These are phyloP conservation scores for Paramecium caudatum DNA, from an alignment of 73 alveolate genomes.

Conservation along the genomic window DNA sequence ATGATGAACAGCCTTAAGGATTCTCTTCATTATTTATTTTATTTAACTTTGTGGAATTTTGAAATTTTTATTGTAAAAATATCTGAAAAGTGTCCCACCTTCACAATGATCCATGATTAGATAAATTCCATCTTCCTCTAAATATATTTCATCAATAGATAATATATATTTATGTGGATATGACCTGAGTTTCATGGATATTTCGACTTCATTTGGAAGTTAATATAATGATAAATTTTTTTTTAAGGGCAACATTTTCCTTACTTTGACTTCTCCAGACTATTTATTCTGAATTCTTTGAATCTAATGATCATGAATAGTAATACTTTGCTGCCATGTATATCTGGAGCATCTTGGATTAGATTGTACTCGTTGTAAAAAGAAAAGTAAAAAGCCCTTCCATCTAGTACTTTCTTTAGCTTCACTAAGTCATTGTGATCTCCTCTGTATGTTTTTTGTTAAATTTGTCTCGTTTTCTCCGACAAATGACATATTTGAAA, in stretches of 20 bases:
- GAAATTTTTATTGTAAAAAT: not conserved
- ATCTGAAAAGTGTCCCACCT: slow-evolving; percentile 56
- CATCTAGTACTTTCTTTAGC: slow-evolving; percentile 1
- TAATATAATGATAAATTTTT: too few species aligned
- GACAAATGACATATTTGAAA: too few species aligned
- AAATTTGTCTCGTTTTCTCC: too few species aligned
- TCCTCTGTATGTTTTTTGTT: too few species aligned
- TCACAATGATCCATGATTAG: slow-evolving; percentile 12
- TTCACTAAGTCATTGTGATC: not conserved
- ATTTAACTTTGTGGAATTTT: not conserved
- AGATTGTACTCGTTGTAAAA: not conserved
- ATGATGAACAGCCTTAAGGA: slow-evolving; percentile 1
- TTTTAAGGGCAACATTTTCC: too few species aligned
- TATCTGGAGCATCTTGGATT: not conserved
- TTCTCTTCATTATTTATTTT: slow-evolving; percentile 14
- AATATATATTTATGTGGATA: slow-evolving; percentile 4
- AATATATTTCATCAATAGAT: slow-evolving; percentile 1
- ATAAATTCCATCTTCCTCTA: not conserved
- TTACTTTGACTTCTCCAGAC: too few species aligned
- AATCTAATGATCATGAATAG: too few species aligned
- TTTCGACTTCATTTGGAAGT: too few species aligned
- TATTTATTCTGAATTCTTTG: too few species aligned
- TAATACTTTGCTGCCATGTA: not conserved
- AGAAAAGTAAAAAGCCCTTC: not conserved
- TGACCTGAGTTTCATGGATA: too few species aligned